A percentile compares a stretch with the other conserved stretches of the same genome.
phyloP scores from a whole-genome alignment of 768 basidiomycete genomes.

The Suillus fuscotomentosus region DNA sequence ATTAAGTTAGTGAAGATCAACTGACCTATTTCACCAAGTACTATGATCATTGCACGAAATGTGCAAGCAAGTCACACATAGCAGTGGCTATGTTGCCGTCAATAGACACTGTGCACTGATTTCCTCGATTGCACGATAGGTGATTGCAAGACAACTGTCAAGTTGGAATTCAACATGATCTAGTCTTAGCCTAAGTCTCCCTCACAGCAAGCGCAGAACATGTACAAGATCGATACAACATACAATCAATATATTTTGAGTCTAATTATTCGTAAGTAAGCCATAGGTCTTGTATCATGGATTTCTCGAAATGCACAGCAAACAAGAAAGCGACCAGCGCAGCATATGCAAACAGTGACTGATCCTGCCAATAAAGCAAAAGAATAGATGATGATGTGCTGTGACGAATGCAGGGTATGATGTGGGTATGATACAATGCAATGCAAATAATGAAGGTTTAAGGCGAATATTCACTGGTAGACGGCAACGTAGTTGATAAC shows the following conservation, averaged over 20 bases:
- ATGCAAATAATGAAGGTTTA: background rate
- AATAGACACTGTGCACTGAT: background rate
- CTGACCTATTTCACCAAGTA: background rate
- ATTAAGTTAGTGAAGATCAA: background rate
- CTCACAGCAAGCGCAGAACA: background rate
- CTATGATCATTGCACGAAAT: background rate
- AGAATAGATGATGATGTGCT: background rate
- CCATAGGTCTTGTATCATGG: background rate
- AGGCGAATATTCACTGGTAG: constrained; percentile 34
- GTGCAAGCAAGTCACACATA: background rate
- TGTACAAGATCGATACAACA: background rate
- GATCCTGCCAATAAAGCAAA: background rate
- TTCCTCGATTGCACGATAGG: no score
- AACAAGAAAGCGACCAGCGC: constrained; percentile 5
- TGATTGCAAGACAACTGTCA: background rate
- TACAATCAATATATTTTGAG: background rate
- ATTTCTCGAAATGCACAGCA: constrained; percentile 9
- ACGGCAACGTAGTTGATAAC: constrained; percentile 55
- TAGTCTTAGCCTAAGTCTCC: background rate
- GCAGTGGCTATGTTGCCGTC: background rate
- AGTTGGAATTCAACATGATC: background rate
- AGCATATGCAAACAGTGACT: background rate
- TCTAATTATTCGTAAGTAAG: background rate
- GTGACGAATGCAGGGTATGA: background rate
- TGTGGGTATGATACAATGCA: background rate